A percentile compares a stretch with the other conserved stretches of the same genome.
These are phyloP conservation scores for Monilinia polystroma DNA, from an alignment of 2,329 filamentous ascomycete genomes.

Conservation along the genomic window DNA sequence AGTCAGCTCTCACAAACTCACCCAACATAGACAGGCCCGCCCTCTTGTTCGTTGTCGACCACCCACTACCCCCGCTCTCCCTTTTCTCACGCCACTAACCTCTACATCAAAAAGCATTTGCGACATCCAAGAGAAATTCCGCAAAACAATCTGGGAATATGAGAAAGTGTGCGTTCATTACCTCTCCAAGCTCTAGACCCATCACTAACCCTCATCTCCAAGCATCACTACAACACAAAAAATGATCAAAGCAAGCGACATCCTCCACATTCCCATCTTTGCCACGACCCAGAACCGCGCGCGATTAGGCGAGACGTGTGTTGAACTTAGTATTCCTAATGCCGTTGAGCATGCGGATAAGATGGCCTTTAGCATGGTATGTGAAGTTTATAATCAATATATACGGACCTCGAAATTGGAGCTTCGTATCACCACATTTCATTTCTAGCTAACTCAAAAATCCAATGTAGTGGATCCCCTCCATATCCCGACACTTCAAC, in stretches of 20 bases:
- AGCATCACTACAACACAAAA: constrained; percentile 68
- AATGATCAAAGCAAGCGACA: constrained; percentile 62
- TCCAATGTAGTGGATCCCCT: constrained; percentile 55
- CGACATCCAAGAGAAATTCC: constrained; percentile 93
- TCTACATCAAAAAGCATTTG: constrained; percentile 64
- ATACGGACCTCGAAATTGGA: neutral
- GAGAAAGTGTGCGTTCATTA: constrained; percentile 64
- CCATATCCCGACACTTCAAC: constrained; percentile 51
- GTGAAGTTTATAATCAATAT: neutral
- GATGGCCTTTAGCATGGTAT: constrained; percentile 79
- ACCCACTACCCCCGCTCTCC: neutral
- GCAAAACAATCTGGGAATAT: constrained; percentile 78
- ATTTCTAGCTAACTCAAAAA: neutral
- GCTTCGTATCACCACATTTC: neutral
- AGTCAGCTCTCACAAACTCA: neutral
- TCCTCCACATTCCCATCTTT: constrained; percentile 74
- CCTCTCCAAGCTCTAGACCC: neutral
- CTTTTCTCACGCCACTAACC: constrained; percentile 3
- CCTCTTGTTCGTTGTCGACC: constrained; percentile 11
- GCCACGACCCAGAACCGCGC: constrained; percentile 81
- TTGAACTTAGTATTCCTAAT: constrained; percentile 59
- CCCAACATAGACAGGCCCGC: constrained; percentile 3
- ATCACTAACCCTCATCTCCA: constrained; percentile 18
- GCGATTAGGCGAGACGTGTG: constrained; percentile 76
- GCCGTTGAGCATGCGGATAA: constrained; percentile 72